These are phyloP conservation scores for Dictyostelium firmibasis DNA, from an alignment of 78 protist species.

Conservation along the genomic window DNA sequence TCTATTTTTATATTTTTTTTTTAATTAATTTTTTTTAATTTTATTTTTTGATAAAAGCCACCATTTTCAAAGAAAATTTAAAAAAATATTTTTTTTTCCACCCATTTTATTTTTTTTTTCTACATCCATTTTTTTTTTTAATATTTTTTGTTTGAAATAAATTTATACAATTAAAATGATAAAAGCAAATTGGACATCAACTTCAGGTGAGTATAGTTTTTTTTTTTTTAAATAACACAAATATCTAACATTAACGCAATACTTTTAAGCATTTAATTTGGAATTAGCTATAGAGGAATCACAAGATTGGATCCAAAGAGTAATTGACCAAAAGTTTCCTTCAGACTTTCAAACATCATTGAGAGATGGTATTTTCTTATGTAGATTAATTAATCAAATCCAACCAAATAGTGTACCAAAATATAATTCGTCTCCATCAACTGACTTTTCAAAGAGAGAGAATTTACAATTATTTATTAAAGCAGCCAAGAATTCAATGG, in stretches of 20 bases:
- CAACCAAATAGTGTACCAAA: slow-evolving; percentile 54
- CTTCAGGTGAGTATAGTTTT: no score
- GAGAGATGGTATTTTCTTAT: slow-evolving; percentile 57
- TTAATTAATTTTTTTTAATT: not conserved
- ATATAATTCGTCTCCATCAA: not conserved
- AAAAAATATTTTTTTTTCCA: not conserved
- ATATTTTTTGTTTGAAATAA: no score
- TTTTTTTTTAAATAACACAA: no score
- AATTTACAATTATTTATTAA: slow-evolving; percentile 38
- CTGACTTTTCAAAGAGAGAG: slow-evolving; percentile 53
- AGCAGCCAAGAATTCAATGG: slow-evolving; percentile 18
- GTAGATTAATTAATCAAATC: slow-evolving; percentile 55
- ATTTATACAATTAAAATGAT: not conserved
- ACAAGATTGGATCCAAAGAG: slow-evolving; percentile 47
- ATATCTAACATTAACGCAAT: no score
- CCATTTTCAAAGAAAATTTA: not conserved
- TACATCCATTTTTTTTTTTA: not conserved
- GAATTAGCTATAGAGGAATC: slow-evolving; percentile 37
- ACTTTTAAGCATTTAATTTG: slow-evolving; percentile 48
- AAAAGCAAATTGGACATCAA: slow-evolving; percentile 41
- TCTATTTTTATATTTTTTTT: not conserved
- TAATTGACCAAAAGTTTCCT: not conserved
- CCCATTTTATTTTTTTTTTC: no score
- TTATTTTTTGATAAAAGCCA: not conserved
- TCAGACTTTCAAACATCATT: slow-evolving; percentile 37